phyloP scores from a whole-genome alignment of 768 basidiomycete genomes.

The Coprinellus aureogranulatus region DNA sequence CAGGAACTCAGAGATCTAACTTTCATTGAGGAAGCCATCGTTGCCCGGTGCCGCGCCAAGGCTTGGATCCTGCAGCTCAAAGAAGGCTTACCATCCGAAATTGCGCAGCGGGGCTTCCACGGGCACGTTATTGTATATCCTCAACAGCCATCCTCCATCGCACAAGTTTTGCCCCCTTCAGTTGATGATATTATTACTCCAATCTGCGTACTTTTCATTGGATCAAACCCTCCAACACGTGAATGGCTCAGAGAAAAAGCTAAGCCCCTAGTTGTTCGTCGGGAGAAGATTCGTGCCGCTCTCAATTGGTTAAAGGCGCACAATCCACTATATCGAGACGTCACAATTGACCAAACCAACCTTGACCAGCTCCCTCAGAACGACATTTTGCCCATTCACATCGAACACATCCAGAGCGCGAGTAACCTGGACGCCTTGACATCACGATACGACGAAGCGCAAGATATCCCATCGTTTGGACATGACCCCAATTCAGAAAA shows the following conservation, averaged over 20 bases:
- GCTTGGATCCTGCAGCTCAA: slow-evolving; percentile 35
- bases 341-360: slow-evolving; percentile 21
- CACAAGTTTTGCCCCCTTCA: slow-evolving; percentile 30
- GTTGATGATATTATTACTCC: slow-evolving; percentile 32
- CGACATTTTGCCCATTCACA: slow-evolving; percentile 23
- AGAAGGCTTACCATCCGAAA: slow-evolving; percentile 15
- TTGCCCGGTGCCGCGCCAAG: slow-evolving; percentile 34
- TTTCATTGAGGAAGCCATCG: slow-evolving; percentile 39
- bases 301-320: slow-evolving; percentile 35
- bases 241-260: slow-evolving; percentile 34
- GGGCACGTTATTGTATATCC: slow-evolving; percentile 44
- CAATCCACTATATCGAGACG: slow-evolving; percentile 33
- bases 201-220: slow-evolving; percentile 42
- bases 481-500: neutral
- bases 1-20: slow-evolving; percentile 28
- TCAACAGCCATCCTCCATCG: slow-evolving; percentile 28
- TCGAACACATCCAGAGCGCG: slow-evolving; percentile 23
- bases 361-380: slow-evolving; percentile 18
- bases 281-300: slow-evolving; percentile 29
- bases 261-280: slow-evolving; percentile 30
- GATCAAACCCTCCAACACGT: slow-evolving; percentile 20
- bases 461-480: no score
- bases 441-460: slow-evolving; percentile 13
- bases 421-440: slow-evolving; percentile 4
- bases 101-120: slow-evolving; percentile 29